Evolutionary conservation across 73 alveolate species (phyloP).

Genomic region (Paramecium sonneborni): DNA sequence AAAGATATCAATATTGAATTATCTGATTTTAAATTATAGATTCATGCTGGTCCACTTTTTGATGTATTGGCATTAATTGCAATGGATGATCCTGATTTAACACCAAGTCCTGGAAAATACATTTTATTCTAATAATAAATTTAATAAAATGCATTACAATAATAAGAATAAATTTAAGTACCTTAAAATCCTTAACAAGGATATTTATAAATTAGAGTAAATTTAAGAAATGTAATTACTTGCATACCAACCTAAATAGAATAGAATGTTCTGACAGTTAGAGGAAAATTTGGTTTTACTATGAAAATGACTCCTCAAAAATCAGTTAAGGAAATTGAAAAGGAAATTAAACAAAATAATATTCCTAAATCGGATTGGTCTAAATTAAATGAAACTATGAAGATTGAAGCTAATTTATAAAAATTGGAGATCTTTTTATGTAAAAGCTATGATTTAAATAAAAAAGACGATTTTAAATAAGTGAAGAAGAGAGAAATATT

Average conservation of each 20-base stretch:
- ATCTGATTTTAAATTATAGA: conserved; percentile 38
- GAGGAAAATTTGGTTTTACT: conserved; percentile 51
- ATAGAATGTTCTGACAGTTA: conserved; percentile 35
- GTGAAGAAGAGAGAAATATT: conserved; percentile 50
- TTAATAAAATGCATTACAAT: neutral
- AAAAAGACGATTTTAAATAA: conserved; percentile 45
- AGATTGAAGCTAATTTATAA: neutral
- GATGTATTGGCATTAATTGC: conserved; percentile 25
- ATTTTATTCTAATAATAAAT: neutral
- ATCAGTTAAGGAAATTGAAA: neutral
- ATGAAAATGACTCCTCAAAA: neutral
- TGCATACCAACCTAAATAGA: conserved; percentile 47
- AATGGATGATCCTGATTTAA: conserved; percentile 46
- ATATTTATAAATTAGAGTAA: neutral
- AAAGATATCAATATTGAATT: conserved; percentile 10
- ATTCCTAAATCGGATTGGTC: neutral
- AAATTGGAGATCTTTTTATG: conserved; percentile 47
- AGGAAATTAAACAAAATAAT: neutral
- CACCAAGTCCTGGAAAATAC: conserved; percentile 29
- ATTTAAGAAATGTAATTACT: conserved; percentile 22
- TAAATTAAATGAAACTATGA: conserved; percentile 1
- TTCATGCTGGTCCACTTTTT: conserved; percentile 50
- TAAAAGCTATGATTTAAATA: conserved; percentile 30
- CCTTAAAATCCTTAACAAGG: neutral
- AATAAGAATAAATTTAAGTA: neutral